These are phyloP conservation scores for Pachyrhizus erosus DNA, from an alignment of 306 rosid species.

Conservation along the genomic window DNA sequence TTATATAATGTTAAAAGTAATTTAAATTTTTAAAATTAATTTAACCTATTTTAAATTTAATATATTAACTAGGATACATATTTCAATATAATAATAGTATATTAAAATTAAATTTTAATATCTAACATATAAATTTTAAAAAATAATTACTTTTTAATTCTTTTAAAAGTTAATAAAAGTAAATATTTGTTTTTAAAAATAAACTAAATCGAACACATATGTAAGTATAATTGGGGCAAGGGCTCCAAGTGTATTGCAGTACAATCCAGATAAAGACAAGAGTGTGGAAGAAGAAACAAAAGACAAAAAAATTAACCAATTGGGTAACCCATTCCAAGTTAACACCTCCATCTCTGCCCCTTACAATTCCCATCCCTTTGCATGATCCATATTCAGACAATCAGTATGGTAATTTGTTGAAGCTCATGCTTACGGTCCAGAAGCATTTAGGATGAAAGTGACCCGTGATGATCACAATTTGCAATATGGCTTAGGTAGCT, in stretches of 20 bases:
- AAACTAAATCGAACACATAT: not conserved
- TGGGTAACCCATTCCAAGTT: not conserved
- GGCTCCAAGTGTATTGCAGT: not conserved
- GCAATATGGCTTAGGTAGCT: not conserved
- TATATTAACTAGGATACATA: not conserved
- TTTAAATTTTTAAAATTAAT: not conserved
- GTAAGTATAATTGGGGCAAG: not conserved
- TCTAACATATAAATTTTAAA: too few species aligned
- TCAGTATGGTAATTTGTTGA: not conserved
- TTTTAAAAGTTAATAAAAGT: not conserved
- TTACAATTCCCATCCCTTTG: not conserved
- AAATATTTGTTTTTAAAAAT: not conserved
- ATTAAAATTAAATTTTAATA: too few species aligned
- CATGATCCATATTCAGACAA: slow-evolving; percentile 1
- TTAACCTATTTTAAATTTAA: not conserved
- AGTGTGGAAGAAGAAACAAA: not conserved
- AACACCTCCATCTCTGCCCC: not conserved
- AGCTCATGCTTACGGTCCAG: not conserved
- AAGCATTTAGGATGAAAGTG: slow-evolving; percentile 1
- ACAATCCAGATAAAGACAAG: not conserved
- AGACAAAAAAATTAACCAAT: not conserved
- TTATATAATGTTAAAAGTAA: too few species aligned
- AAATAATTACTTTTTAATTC: too few species aligned
- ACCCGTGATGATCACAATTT: not conserved
- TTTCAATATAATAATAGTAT: too few species aligned